phyloP scores from a whole-genome alignment of 768 basidiomycete genomes.

The Megacollybia marginata region DNA sequence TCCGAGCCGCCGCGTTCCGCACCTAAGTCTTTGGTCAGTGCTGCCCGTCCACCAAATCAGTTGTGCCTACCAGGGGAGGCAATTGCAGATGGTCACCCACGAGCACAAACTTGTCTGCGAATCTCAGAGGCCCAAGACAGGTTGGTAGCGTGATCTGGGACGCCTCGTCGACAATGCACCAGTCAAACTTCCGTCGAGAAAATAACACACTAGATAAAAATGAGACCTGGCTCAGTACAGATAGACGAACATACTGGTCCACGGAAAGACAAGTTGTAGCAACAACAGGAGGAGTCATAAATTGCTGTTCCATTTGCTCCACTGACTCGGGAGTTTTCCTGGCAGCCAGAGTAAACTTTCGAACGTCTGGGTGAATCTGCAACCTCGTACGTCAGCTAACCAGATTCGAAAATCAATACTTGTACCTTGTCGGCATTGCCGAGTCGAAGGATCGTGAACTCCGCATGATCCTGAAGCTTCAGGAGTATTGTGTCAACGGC shows the following conservation, averaged over 20 bases:
- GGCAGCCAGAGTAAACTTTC: slow-evolving; percentile 59
- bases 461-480: slow-evolving; percentile 59
- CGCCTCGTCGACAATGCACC: slow-evolving; percentile 97
- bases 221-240: slow-evolving; percentile 20
- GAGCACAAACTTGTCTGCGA: slow-evolving; percentile 85
- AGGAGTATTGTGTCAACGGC: slow-evolving; percentile 95
- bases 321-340: slow-evolving; percentile 53
- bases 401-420: background rate
- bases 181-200: slow-evolving; percentile 79
- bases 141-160: slow-evolving; percentile 97
- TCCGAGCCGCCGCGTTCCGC: slow-evolving; percentile 68
- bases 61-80: slow-evolving; percentile 70
- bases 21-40: slow-evolving; percentile 43
- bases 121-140: slow-evolving; percentile 87
- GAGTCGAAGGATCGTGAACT: slow-evolving; percentile 73
- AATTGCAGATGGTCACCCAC: slow-evolving; percentile 98
- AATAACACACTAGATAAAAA: slow-evolving; percentile 62
- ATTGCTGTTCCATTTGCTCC: slow-evolving; percentile 74
- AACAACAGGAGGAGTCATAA: slow-evolving; percentile 87
- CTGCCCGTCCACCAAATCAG: background rate
- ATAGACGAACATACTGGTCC: slow-evolving; percentile 66
- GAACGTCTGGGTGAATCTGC: slow-evolving; percentile 80
- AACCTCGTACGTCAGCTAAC: slow-evolving; percentile 1
- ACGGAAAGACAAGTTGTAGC: slow-evolving; percentile 93
- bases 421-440: slow-evolving; percentile 89